Evolutionary conservation across 176 grass and related monocot species (phyloP).

Genomic region (Phyllostachys edulis): DNA sequence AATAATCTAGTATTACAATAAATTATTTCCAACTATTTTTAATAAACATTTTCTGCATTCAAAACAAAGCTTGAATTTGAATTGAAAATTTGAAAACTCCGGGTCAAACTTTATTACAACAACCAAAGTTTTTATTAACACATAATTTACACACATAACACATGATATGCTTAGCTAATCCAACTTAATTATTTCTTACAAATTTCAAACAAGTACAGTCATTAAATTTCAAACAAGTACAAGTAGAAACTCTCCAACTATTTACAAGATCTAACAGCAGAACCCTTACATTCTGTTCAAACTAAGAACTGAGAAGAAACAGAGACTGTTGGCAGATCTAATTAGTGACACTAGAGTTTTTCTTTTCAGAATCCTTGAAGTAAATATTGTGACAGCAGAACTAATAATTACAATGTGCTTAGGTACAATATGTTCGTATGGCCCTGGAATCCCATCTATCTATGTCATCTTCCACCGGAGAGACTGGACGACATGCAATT

Average conservation of each 20-base stretch:
- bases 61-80: too few species aligned
- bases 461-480: conserved; percentile 27
- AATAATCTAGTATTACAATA: too few species aligned
- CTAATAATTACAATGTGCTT: neutral
- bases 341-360: neutral
- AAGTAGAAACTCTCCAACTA: neutral
- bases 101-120: too few species aligned
- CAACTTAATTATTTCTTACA: too few species aligned
- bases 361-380: neutral
- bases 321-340: neutral
- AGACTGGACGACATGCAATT: neutral
- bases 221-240: neutral
- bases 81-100: too few species aligned
- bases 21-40: too few species aligned
- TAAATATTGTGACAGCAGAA: neutral
- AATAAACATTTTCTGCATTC: too few species aligned
- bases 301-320: conserved; percentile 6
- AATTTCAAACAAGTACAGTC: neutral
- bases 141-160: too few species aligned
- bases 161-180: too few species aligned
- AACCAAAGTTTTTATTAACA: too few species aligned
- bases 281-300: neutral
- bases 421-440: neutral
- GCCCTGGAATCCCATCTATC: neutral
- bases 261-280: neutral